Evolutionary conservation across 2,329 filamentous ascomycete genomes (phyloP).

Genomic region (Beauveria sp.): DNA sequence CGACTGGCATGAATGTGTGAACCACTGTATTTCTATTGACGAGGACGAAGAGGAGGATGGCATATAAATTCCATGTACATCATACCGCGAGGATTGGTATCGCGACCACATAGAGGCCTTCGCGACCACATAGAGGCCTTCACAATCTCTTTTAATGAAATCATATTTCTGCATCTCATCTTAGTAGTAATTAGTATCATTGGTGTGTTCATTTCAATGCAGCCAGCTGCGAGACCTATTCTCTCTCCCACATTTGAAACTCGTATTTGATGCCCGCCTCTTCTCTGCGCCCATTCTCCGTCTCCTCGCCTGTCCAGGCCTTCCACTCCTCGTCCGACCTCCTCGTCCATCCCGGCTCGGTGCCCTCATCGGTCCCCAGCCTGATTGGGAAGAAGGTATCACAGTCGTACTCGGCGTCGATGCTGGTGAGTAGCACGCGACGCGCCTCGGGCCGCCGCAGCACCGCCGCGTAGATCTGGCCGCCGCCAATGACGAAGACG

Average conservation of each 20-base stretch:
- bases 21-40: slow-evolving; percentile 3
- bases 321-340: slow-evolving; percentile 45
- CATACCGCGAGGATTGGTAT: background rate
- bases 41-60: background rate
- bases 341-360: slow-evolving; percentile 44
- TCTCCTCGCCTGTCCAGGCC: slow-evolving; percentile 58
- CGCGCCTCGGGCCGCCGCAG: slow-evolving; percentile 50
- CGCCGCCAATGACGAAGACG: slow-evolving; percentile 85
- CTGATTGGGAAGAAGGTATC: slow-evolving; percentile 66
- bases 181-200: background rate
- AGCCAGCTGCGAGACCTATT: slow-evolving; percentile 1
- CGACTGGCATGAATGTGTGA: slow-evolving; percentile 12
- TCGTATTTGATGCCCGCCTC: slow-evolving; percentile 61
- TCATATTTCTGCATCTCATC: slow-evolving; percentile 6
- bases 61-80: slow-evolving; percentile 7
- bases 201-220: background rate
- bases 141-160: slow-evolving; percentile 6
- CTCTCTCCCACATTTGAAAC: slow-evolving; percentile 67
- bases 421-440: slow-evolving; percentile 62
- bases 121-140: background rate
- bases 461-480: slow-evolving; percentile 71
- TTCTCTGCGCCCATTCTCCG: slow-evolving; percentile 46
- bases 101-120: background rate
- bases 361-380: slow-evolving; percentile 29
- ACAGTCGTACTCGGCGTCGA: slow-evolving; percentile 63